These are phyloP conservation scores for Bothriochloa decipiens DNA, from an alignment of 176 grass and related monocot genomes.

Conservation along the genomic window DNA sequence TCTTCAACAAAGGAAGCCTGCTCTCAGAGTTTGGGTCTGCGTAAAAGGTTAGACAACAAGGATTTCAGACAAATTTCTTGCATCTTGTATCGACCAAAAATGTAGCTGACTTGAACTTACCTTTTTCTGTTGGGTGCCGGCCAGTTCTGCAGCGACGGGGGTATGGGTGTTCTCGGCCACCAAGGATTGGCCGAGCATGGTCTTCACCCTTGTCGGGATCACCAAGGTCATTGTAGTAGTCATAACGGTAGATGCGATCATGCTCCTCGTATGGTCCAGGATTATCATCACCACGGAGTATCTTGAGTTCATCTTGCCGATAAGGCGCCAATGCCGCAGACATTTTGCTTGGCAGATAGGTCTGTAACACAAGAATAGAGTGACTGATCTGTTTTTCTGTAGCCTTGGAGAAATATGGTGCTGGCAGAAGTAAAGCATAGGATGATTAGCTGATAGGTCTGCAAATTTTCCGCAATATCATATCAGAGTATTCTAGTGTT, in stretches of 20 bases:
- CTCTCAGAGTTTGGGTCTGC: conserved; percentile 77
- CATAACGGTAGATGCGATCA: conserved; percentile 82
- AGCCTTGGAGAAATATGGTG: not conserved
- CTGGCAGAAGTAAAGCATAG: not conserved
- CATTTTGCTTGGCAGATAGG: conserved; percentile 77
- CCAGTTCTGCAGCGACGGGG: conserved; percentile 86
- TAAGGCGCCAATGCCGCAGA: conserved; percentile 57
- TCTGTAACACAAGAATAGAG: conserved; percentile 45
- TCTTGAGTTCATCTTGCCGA: conserved; percentile 62
- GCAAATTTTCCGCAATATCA: not conserved
- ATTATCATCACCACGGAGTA: conserved; percentile 61
- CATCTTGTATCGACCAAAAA: not conserved
- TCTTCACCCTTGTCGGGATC: conserved; percentile 56
- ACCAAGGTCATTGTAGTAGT: conserved; percentile 81
- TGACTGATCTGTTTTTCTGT: not conserved
- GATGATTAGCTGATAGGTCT: not conserved
- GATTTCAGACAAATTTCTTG: conserved; percentile 14
- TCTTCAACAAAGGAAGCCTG: conserved; percentile 46
- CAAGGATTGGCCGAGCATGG: conserved; percentile 53
- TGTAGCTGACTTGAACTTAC: conserved; percentile 27
- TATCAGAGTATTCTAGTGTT: not conserved
- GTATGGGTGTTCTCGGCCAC: conserved; percentile 74
- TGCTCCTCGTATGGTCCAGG: conserved; percentile 55
- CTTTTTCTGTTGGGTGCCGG: conserved; percentile 35
- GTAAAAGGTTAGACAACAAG: not conserved